Base-by-base conservation (phyloP, 78 protist species). In the Dictyostelium capitatum region DNA sequence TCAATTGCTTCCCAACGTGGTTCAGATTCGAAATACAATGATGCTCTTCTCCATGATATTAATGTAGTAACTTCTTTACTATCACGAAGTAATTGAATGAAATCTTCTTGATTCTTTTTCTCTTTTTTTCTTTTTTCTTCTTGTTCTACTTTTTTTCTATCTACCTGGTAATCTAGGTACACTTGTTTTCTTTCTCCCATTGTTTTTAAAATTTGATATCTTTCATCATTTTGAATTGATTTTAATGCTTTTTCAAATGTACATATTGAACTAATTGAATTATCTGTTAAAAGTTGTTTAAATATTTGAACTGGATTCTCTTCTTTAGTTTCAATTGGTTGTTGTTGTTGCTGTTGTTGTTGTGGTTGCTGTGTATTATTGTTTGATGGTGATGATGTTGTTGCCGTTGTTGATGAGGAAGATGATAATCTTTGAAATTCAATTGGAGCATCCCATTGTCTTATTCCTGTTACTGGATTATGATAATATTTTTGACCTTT, bases 181-280 rank as follows among this genome's bases (percentile, higher is more conserved):
- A 20, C 91, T 10, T 43, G 50, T 57, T 84, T 84, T n/a, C 91
- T n/a, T 65, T 84, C 91, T 5, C 59, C n/a, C 91, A 84, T 84
- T 47, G 91, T 84, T 46, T 84, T 84, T 37, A 84, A 59, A 37
- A 50, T 43, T 51, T 84, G 81, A 57, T 72, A 84, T 74, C 91
- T 50, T 9, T 84, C 91, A n/a, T 84, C 91, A 14, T 74, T 84
- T 37, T 20, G 41, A 23, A 84, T 74, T 20, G 15, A 15, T 28
- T 47, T 84, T 5, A 72, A 62, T 84, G 91, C 91, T 74, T 65
- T 84, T 46, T 84, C 91, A 59, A 84, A 84, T 57, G 91, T 72
- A 62, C 82, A 84, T 37, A 12, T 84, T 28, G 83, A 74, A 19
- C 72, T 69, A 59, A 84, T 67, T 48, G 77, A 79, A 72, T 72